Evolutionary conservation across 192 early-diverging fungal species (phyloP).

Genomic region (Phlyctochytrium planicorne): DNA sequence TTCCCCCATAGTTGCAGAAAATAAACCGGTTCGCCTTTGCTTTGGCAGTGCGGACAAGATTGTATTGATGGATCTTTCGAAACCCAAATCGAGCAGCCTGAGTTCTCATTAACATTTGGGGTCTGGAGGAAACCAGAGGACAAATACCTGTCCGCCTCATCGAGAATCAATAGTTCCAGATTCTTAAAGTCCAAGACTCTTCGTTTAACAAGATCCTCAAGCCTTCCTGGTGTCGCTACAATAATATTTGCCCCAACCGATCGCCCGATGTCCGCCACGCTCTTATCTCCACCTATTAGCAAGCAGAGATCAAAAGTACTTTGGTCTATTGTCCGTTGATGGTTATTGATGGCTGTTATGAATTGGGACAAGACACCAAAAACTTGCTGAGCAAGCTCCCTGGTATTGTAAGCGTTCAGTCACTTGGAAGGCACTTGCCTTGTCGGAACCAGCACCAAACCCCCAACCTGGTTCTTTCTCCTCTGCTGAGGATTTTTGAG

Average conservation of each 20-base stretch:
- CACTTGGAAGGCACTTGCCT: conserved; percentile 31
- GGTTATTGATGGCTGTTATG: too few species aligned
- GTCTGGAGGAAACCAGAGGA: neutral
- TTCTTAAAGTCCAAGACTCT: conserved; percentile 68
- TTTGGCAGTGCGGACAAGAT: conserved; percentile 85
- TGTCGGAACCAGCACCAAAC: conserved; percentile 85
- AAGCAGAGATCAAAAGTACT: too few species aligned
- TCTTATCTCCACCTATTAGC: too few species aligned
- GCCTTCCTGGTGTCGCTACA: conserved; percentile 86
- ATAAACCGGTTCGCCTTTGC: conserved; percentile 92
- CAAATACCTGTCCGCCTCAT: conserved; percentile 77
- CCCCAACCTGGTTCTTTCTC: conserved; percentile 76
- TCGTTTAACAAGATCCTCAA: conserved; percentile 71
- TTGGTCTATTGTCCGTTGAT: too few species aligned
- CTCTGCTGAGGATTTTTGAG: conserved; percentile 57
- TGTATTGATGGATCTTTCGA: conserved; percentile 71
- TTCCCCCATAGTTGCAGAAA: conserved; percentile 96
- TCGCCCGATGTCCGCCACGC: too few species aligned
- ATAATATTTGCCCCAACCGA: conserved; percentile 84
- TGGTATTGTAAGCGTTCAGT: conserved; percentile 15
- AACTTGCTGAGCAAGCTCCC: conserved; percentile 90
- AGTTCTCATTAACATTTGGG: conserved; percentile 3
- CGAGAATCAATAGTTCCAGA: conserved; percentile 85
- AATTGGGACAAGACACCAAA: conserved; percentile 70
- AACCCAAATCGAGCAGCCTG: conserved; percentile 91